phyloP scores from a whole-genome alignment of 345 rosid genomes.

The Fremontodendron californicum region DNA sequence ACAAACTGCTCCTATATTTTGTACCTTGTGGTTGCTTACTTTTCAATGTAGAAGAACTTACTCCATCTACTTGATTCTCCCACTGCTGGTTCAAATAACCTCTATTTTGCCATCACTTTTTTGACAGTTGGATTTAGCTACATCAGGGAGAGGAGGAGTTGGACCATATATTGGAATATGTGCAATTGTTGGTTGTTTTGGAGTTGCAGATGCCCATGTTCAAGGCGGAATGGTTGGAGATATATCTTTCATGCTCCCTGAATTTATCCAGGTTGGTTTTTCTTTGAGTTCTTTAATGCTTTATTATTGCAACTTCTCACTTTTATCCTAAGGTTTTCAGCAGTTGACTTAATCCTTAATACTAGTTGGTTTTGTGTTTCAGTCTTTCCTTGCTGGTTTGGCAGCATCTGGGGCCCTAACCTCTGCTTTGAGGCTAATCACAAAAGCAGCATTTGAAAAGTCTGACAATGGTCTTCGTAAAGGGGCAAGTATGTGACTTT shows the following conservation, averaged over 20 bases:
- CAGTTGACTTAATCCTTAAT: background rate
- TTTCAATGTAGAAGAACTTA: background rate
- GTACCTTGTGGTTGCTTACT: background rate
- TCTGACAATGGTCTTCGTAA: constrained; percentile 58
- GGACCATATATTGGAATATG: constrained; percentile 59
- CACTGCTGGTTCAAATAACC: background rate
- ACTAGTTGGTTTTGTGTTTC: constrained; percentile 1
- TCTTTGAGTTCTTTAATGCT: background rate
- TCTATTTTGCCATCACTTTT: background rate
- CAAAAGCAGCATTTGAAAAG: constrained; percentile 64
- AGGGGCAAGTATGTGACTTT: constrained; percentile 57
- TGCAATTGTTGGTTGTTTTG: constrained; percentile 51
- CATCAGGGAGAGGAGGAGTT: constrained; percentile 67
- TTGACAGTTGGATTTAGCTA: constrained; percentile 59
- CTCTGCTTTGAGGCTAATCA: constrained; percentile 65
- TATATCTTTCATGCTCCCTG: constrained; percentile 79
- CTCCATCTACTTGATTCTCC: background rate
- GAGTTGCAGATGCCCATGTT: constrained; percentile 71
- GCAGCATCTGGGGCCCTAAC: constrained; percentile 85
- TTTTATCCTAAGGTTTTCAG: background rate
- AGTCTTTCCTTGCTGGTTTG: constrained; percentile 83
- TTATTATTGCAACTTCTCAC: background rate
- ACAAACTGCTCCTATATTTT: background rate
- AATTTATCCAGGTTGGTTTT: constrained; percentile 60
- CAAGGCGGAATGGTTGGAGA: constrained; percentile 94